A percentile compares a stretch with the other conserved stretches of the same genome.
These are phyloP conservation scores for Xenosphaeropsis pyriputrescens DNA, from an alignment of 2,329 filamentous ascomycete species.

Conservation along the genomic window DNA sequence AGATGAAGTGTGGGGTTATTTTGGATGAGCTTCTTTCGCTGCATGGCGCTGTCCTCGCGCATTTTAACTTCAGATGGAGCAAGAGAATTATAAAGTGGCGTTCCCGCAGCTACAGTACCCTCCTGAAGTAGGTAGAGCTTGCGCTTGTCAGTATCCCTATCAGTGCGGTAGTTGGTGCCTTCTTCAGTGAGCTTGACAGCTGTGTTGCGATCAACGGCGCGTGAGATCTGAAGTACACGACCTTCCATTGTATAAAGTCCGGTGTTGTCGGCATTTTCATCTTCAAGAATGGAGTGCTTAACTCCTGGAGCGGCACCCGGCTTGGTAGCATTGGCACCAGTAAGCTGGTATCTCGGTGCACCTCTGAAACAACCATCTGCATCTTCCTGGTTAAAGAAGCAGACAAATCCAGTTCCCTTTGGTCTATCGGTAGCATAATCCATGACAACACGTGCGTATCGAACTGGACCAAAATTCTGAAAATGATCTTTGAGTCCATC, in stretches of 20 bases:
- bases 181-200: conserved; percentile 63
- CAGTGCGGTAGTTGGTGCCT: conserved; percentile 44
- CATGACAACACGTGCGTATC: conserved; percentile 84
- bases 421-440: conserved; percentile 76
- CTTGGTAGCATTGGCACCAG: conserved; percentile 17
- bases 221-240: conserved; percentile 69
- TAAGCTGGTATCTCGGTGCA: conserved; percentile 47
- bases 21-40: conserved; percentile 83
- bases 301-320: conserved; percentile 25
- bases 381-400: conserved; percentile 68
- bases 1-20: conserved; percentile 81
- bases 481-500: conserved; percentile 77
- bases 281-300: conserved; percentile 74
- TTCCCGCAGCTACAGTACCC: conserved; percentile 66
- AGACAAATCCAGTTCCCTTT: conserved; percentile 88
- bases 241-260: conserved; percentile 86
- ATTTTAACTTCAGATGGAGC: conserved; percentile 71
- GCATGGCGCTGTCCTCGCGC: conserved; percentile 72
- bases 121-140: conserved; percentile 79
- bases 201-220: conserved; percentile 72
- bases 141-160: conserved; percentile 73
- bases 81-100: conserved; percentile 62
- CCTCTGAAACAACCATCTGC: conserved; percentile 61
- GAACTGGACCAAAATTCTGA: conserved; percentile 68
- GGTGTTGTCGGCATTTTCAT: conserved; percentile 66